Evolutionary conservation across 1,139 yeast species (phyloP).

Genomic region (Blastobotrys petasosporus): DNA sequence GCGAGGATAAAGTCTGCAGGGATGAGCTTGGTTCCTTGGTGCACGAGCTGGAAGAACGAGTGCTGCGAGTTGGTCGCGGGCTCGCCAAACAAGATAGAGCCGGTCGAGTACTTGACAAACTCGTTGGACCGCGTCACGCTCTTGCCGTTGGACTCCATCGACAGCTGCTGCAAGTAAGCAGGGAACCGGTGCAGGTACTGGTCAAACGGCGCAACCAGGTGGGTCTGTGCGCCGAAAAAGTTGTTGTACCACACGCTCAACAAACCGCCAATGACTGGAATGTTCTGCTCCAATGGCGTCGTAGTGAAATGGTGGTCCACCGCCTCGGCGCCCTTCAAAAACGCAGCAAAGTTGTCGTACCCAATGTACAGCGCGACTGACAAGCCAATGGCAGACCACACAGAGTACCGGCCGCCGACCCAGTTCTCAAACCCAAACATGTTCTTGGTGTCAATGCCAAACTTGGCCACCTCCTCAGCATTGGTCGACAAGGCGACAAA

Average conservation of each 20-base stretch:
- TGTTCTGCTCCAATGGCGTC: slow-evolving; percentile 84
- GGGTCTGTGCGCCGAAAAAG: slow-evolving; percentile 97
- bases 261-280: slow-evolving; percentile 89
- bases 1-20: slow-evolving; percentile 96
- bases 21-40: slow-evolving; percentile 96
- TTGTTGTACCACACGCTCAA: slow-evolving; percentile 97
- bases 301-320: slow-evolving; percentile 83
- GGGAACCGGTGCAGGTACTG: slow-evolving; percentile 99
- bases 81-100: slow-evolving; percentile 93
- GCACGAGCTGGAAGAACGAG: slow-evolving; percentile 98
- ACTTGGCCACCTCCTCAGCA: slow-evolving; percentile 81
- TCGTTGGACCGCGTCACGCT: slow-evolving; percentile 88
- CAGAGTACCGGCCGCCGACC: slow-evolving; percentile 99
- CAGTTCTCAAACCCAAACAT: slow-evolving; percentile 98
- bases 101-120: slow-evolving; percentile 91
- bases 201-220: slow-evolving; percentile 95
- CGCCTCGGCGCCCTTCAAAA: slow-evolving; percentile 96
- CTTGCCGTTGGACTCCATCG: slow-evolving; percentile 99
- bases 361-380: slow-evolving; percentile 95
- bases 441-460: slow-evolving; percentile 94
- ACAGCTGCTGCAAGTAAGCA: slow-evolving; percentile 95
- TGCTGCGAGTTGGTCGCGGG: slow-evolving; percentile 99
- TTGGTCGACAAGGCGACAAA: slow-evolving; percentile 95
- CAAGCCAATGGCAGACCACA: slow-evolving; percentile 97
- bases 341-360: slow-evolving; percentile 81